phyloP scores from a whole-genome alignment of 148 eudicot genomes.

The Fagopyrum homotropicum region DNA sequence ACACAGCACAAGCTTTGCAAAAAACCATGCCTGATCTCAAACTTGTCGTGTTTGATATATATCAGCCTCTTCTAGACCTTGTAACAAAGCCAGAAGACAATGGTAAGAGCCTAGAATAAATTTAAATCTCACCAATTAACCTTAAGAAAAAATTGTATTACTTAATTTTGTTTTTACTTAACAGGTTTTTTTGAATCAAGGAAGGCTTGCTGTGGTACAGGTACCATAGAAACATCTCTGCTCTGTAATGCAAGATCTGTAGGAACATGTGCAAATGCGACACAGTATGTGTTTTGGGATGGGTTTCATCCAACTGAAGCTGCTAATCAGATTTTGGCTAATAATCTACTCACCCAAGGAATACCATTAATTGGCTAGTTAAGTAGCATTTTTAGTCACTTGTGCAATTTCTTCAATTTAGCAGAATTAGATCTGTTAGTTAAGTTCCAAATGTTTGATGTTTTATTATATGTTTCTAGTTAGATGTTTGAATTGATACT shows the following conservation, averaged over 20 bases:
- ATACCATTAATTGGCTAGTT: constrained; percentile 42
- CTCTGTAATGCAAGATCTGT: constrained; percentile 63
- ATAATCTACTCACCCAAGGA: constrained; percentile 52
- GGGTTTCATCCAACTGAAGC: constrained; percentile 87
- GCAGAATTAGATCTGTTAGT: not conserved
- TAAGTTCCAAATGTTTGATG: not conserved
- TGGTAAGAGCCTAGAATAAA: constrained; percentile 27
- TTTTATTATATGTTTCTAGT: not conserved
- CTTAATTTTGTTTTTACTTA: not conserved
- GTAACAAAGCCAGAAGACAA: constrained; percentile 46
- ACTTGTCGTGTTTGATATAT: constrained; percentile 67
- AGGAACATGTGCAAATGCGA: constrained; percentile 73
- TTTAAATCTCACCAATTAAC: not conserved
- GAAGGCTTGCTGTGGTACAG: constrained; percentile 81
- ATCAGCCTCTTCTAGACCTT: constrained; percentile 64
- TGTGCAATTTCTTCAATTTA: not conserved
- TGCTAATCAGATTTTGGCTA: constrained; percentile 62
- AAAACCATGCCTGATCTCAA: constrained; percentile 42
- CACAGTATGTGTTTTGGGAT: constrained; percentile 72
- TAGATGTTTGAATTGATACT: not conserved
- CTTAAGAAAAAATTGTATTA: no score
- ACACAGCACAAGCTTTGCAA: constrained; percentile 37
- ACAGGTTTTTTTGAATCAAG: constrained; percentile 75
- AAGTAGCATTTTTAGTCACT: not conserved
- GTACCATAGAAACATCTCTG: constrained; percentile 67